phyloP scores from a whole-genome alignment of 352 stramenopile genomes.

The Peronospora belbahrii region DNA sequence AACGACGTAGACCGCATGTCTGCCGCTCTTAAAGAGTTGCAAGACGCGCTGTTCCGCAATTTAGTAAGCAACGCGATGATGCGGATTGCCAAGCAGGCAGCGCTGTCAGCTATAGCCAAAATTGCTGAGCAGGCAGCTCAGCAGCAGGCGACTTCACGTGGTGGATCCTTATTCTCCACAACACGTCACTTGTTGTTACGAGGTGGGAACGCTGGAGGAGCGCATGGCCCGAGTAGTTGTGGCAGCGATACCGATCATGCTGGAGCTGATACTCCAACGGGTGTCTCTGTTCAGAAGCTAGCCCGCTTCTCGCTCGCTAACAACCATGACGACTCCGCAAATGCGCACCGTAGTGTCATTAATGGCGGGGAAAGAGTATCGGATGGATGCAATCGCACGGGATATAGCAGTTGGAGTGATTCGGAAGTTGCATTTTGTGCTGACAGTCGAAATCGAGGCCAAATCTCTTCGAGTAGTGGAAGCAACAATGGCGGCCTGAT shows the following conservation, averaged over 20 bases:
- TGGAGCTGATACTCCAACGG: no score
- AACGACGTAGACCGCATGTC: conserved; percentile 50
- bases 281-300: no score
- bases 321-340: conserved; percentile 26
- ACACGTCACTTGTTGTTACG: conserved; percentile 62
- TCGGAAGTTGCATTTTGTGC: conserved; percentile 18
- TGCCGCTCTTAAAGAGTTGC: conserved; percentile 41
- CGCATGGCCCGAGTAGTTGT: no score
- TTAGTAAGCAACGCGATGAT: conserved; percentile 77
- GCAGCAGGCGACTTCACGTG: conserved; percentile 46
- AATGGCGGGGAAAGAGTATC: conserved; percentile 33
- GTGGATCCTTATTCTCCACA: conserved; percentile 60
- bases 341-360: conserved; percentile 22
- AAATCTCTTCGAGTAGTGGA: conserved; percentile 14
- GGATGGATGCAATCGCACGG: conserved; percentile 30
- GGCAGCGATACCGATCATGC: no score
- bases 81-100: conserved; percentile 71
- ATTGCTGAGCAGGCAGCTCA: conserved; percentile 75
- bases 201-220: no score
- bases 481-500: conserved; percentile 49
- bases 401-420: conserved; percentile 41
- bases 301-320: no score
- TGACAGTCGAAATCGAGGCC: conserved; percentile 15
- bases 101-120: conserved; percentile 67
- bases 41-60: conserved; percentile 60